Percentiles rank a stretch among this genome's conserved stretches.
phyloP scores from a whole-genome alignment of 768 basidiomycete species.

The Galerina sulciceps region DNA sequence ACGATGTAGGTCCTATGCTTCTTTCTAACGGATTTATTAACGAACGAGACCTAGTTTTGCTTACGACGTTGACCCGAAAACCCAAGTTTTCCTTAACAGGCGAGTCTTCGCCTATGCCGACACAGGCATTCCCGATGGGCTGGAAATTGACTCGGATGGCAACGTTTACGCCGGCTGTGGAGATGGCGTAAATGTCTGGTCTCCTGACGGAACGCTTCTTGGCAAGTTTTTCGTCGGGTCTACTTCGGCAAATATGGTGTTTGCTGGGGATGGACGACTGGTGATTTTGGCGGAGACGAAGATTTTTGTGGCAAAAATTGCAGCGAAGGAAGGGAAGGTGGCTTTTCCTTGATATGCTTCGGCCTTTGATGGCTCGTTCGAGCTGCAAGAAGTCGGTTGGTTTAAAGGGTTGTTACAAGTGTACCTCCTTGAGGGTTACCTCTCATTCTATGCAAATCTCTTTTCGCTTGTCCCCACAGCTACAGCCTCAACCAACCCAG shows the following conservation, averaged over 20 bases:
- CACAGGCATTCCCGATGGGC: conserved; percentile 68
- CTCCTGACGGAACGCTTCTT: conserved; percentile 51
- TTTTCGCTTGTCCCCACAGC: too few relatives aligned
- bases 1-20: conserved; percentile 56
- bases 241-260: conserved; percentile 49
- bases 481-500: too few relatives aligned
- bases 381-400: too few relatives aligned
- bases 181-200: conserved; percentile 66
- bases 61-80: conserved; percentile 64
- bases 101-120: conserved; percentile 72
- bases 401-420: too few relatives aligned
- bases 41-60: conserved; percentile 52
- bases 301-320: conserved; percentile 50
- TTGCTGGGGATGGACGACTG: conserved; percentile 44
- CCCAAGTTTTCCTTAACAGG: conserved; percentile 56
- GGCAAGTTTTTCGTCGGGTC: conserved; percentile 66
- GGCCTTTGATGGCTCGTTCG: too few relatives aligned
- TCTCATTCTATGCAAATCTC: too few relatives aligned
- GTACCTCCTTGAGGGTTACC: too few relatives aligned
- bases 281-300: conserved; percentile 52
- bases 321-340: conserved; percentile 33
- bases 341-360: conserved; percentile 14
- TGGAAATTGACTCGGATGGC: conserved; percentile 64
- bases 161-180: conserved; percentile 72
- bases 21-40: not conserved